Percentiles rank a stretch among this genome's conserved stretches.
phyloP scores from a whole-genome alignment of 2,329 filamentous ascomycete genomes.

The Cercospora sesami region DNA sequence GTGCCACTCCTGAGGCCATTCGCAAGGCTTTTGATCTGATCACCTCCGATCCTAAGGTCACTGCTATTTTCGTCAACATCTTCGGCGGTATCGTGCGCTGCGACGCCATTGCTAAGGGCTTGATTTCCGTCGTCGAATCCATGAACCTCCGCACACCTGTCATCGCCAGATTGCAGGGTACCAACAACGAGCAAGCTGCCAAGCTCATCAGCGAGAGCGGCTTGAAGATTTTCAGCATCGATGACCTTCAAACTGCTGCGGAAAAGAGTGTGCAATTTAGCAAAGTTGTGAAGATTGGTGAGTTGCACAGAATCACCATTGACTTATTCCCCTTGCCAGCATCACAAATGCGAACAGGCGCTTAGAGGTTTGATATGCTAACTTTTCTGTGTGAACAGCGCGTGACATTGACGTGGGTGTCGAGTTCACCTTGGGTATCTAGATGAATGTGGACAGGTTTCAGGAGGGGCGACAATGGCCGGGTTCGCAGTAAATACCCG shows the following conservation, averaged over 20 bases:
- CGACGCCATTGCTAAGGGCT: slow-evolving; percentile 92
- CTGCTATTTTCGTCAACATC: slow-evolving; percentile 99
- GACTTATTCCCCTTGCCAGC: background rate
- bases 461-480: background rate
- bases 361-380: slow-evolving; percentile 4
- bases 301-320: slow-evolving; percentile 43
- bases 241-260: slow-evolving; percentile 93
- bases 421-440: slow-evolving; percentile 93
- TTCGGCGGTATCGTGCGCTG: slow-evolving; percentile 98
- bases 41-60: slow-evolving; percentile 96
- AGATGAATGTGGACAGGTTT: slow-evolving; percentile 40
- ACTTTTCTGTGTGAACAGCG: slow-evolving; percentile 51
- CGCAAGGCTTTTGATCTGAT: slow-evolving; percentile 98
- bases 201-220: slow-evolving; percentile 93
- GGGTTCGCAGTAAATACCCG: background rate
- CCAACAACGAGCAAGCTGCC: slow-evolving; percentile 94
- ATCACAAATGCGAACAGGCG: slow-evolving; percentile 8
- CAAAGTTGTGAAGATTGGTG: slow-evolving; percentile 98
- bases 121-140: slow-evolving; percentile 90
- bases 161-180: slow-evolving; percentile 94
- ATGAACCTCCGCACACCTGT: slow-evolving; percentile 97
- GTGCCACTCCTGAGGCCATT: slow-evolving; percentile 94
- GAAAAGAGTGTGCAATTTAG: slow-evolving; percentile 99
- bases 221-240: slow-evolving; percentile 99
- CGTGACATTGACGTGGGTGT: slow-evolving; percentile 97